phyloP scores from a whole-genome alignment of 1,284 basidiomycete species.

The Moniliophthora roreri region DNA sequence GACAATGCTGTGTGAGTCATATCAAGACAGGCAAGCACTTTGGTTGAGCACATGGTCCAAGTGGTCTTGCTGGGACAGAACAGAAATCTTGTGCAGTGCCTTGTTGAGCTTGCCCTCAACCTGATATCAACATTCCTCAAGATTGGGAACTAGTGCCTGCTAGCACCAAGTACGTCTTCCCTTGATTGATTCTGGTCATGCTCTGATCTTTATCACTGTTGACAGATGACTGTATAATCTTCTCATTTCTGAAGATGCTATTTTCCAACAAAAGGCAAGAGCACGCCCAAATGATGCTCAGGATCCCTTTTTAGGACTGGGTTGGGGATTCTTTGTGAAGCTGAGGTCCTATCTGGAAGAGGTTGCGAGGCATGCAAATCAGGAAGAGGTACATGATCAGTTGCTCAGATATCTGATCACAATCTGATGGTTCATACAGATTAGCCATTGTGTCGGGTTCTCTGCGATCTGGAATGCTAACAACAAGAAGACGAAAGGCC shows the following conservation, averaged over 20 bases:
- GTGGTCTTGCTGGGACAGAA: conserved; percentile 8
- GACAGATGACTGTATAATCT: conserved; percentile 16
- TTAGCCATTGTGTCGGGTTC: conserved; percentile 22
- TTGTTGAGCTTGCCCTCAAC: conserved; percentile 21
- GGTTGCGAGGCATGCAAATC: conserved; percentile 12
- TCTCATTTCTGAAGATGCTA: conserved; percentile 20
- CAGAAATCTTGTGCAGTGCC: conserved; percentile 9
- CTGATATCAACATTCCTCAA: conserved; percentile 14
- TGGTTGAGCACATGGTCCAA: conserved; percentile 14
- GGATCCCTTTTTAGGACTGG: conserved; percentile 18
- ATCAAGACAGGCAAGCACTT: conserved; percentile 13
- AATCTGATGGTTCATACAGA: conserved; percentile 12
- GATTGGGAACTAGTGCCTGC: conserved; percentile 14
- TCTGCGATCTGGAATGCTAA: conserved; percentile 18
- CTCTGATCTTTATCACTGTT: neutral
- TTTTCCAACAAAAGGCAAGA: conserved; percentile 20
- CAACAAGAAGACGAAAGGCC: conserved; percentile 18
- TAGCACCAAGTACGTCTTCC: conserved; percentile 4
- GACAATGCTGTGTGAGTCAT: conserved; percentile 12
- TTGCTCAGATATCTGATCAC: neutral
- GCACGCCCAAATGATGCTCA: conserved; percentile 6
- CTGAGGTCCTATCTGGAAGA: conserved; percentile 12
- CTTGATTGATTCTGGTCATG: neutral
- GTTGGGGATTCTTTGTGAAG: conserved; percentile 20
- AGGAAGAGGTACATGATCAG: conserved; percentile 18